Evolutionary conservation across 2,329 filamentous ascomycete species (phyloP).

Genomic region (Colletotrichum camelliae): DNA sequence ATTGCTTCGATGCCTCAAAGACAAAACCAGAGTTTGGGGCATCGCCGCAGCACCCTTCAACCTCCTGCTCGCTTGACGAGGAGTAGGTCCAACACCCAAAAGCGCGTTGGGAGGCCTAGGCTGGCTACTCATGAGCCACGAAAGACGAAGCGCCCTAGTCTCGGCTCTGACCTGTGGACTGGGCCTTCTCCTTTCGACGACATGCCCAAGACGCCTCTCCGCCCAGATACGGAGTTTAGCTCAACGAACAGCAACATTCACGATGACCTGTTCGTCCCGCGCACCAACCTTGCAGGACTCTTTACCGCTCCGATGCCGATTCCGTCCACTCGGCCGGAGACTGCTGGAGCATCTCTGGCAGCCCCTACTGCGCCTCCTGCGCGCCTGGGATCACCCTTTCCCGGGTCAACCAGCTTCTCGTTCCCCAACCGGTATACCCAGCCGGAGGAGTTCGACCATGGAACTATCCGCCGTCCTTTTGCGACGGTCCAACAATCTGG

Average conservation of each 20-base stretch:
- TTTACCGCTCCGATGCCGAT: constrained; percentile 29
- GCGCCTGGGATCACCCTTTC: constrained; percentile 66
- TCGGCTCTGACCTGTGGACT: constrained; percentile 60
- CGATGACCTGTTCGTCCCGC: constrained; percentile 46
- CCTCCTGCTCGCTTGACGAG: constrained; percentile 57
- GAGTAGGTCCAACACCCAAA: constrained; percentile 59
- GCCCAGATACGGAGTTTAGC: constrained; percentile 36
- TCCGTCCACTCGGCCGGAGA: not conserved
- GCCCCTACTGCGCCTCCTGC: constrained; percentile 43
- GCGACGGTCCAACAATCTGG: constrained; percentile 60
- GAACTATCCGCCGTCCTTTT: constrained; percentile 55
- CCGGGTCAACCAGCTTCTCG: constrained; percentile 57
- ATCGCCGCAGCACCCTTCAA: constrained; percentile 54
- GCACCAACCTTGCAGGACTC: constrained; percentile 46
- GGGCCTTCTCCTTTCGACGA: constrained; percentile 41
- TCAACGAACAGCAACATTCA: constrained; percentile 35
- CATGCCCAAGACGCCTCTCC: constrained; percentile 21
- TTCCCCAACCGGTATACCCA: constrained; percentile 64
- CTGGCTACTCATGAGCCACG: constrained; percentile 53
- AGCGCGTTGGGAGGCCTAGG: constrained; percentile 51
- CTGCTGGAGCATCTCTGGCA: constrained; percentile 2
- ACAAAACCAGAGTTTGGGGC: constrained; percentile 55
- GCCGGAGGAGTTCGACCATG: constrained; percentile 48
- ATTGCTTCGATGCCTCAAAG: constrained; percentile 38
- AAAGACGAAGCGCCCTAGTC: constrained; percentile 56